These are phyloP conservation scores for Gamsiella multidivaricata DNA, from an alignment of 192 early-diverging fungal genomes.

Conservation along the genomic window DNA sequence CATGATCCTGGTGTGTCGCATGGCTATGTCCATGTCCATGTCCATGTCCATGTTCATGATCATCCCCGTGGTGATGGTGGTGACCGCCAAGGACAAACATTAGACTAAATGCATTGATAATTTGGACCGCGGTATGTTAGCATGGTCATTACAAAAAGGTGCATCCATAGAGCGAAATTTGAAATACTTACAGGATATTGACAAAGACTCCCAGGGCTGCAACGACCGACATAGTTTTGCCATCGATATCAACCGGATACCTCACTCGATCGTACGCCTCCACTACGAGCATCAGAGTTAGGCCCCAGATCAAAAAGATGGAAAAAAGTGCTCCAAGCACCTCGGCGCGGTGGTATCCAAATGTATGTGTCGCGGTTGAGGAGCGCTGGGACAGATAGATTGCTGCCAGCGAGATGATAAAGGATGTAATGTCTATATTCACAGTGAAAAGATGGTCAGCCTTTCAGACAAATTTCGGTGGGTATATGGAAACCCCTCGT, in stretches of 20 bases:
- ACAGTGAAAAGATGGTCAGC: background rate
- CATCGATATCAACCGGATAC: constrained; percentile 72
- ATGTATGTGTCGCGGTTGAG: constrained; percentile 66
- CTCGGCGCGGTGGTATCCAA: constrained; percentile 82
- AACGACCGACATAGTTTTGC: constrained; percentile 74
- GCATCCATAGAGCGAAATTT: constrained; percentile 22
- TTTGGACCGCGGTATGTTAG: too few species aligned
- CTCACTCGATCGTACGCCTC: constrained; percentile 78
- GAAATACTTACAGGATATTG: constrained; percentile 74
- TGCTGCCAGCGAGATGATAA: constrained; percentile 47
- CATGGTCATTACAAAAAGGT: constrained; percentile 5
- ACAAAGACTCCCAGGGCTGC: constrained; percentile 80
- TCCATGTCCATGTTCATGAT: constrained; percentile 36
- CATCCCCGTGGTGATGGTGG: constrained; percentile 50
- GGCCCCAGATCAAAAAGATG: constrained; percentile 82
- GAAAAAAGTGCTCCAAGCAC: constrained; percentile 82
- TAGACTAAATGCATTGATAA: constrained; percentile 38
- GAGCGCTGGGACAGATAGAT: constrained; percentile 54
- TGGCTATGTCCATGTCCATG: constrained; percentile 52
- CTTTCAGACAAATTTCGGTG: too few species aligned
- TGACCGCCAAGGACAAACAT: constrained; percentile 65
- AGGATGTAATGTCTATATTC: constrained; percentile 46
- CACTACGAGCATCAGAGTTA: constrained; percentile 73
- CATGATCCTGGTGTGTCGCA: constrained; percentile 19
- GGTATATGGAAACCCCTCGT: background rate